Conservation (phyloP, 495 filamentous ascomycete genomes). For the Aspergillus affinis region DNA sequence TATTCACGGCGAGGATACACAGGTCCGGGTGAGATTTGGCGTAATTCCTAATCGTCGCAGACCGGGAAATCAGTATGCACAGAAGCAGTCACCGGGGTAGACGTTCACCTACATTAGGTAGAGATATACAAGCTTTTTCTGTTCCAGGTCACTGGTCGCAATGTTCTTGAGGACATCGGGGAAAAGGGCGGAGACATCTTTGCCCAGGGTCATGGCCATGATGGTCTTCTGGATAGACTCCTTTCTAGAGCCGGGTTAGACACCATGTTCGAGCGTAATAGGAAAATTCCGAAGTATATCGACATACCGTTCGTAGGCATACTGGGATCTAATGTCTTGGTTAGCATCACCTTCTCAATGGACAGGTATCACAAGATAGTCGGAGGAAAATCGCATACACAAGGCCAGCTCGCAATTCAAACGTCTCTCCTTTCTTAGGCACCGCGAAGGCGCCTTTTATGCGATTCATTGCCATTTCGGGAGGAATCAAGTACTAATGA, state of each 20-base stretch:
- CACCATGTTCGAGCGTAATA: slow-evolving; percentile 10
- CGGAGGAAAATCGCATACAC: slow-evolving; percentile 54
- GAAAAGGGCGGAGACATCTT: slow-evolving; percentile 96
- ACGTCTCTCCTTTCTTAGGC: slow-evolving; percentile 96
- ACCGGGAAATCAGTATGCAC: slow-evolving; percentile 14
- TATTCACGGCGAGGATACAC: slow-evolving; percentile 98
- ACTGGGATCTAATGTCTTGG: slow-evolving; percentile 67
- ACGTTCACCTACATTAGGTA: slow-evolving; percentile 79
- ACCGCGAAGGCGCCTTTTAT: slow-evolving; percentile 90
- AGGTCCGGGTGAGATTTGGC: slow-evolving; percentile 99
- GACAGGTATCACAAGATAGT: slow-evolving; percentile 16
- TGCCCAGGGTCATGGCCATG: slow-evolving; percentile 98
- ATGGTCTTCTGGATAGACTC: slow-evolving; percentile 99
- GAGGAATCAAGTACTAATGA: slow-evolving; percentile 38
- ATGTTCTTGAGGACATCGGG: slow-evolving; percentile 99
- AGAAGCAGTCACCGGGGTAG: neutral
- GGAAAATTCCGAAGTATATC: neutral
- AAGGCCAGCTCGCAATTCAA: slow-evolving; percentile 92
- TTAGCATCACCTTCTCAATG: slow-evolving; percentile 28
- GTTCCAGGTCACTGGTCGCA: slow-evolving; percentile 89
- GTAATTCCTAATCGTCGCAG: slow-evolving; percentile 73
- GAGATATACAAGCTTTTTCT: slow-evolving; percentile 99
- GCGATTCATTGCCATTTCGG: slow-evolving; percentile 87
- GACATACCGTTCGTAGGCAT: slow-evolving; percentile 87
- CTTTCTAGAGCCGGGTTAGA: slow-evolving; percentile 60